Percentiles rank a stretch among this genome's conserved stretches.
phyloP scores from a whole-genome alignment of 2,329 filamentous ascomycete species.

The Pseudogymnoascus sp. region DNA sequence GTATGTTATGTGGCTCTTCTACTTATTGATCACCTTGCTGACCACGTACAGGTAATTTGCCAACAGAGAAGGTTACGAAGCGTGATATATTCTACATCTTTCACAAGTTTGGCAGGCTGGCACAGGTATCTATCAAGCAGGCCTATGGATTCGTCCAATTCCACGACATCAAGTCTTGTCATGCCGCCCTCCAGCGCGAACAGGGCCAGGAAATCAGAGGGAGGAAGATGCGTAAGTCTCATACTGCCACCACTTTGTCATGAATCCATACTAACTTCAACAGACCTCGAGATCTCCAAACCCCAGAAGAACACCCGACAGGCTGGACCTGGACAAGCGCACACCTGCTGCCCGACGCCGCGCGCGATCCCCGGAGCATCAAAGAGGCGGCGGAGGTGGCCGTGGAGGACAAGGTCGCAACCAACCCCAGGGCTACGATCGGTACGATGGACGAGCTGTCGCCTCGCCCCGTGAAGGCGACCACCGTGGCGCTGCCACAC shows the following conservation, averaged over 20 bases:
- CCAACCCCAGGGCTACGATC: conserved; percentile 26
- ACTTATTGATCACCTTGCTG: background rate
- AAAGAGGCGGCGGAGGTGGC: conserved; percentile 33
- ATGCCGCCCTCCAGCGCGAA: conserved; percentile 66
- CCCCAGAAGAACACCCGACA: conserved; percentile 73
- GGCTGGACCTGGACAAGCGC: conserved; percentile 22
- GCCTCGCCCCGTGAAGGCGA: conserved; percentile 24
- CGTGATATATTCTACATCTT: conserved; percentile 90
- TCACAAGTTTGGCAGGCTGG: conserved; percentile 74
- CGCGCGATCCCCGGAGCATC: conserved; percentile 58
- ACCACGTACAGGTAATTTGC: conserved; percentile 66
- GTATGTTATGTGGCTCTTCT: conserved; percentile 40
- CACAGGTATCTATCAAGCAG: conserved; percentile 93
- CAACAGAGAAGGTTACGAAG: conserved; percentile 88
- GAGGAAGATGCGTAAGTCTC: conserved; percentile 80
- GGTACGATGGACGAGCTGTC: conserved; percentile 33
- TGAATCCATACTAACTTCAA: conserved; percentile 26
- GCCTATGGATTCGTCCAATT: conserved; percentile 98
- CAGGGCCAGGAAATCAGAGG: conserved; percentile 78
- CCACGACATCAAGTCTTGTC: conserved; percentile 67
- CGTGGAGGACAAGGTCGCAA: conserved; percentile 32
- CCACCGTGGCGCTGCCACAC: conserved; percentile 40
- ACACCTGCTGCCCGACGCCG: conserved; percentile 37
- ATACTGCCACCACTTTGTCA: conserved; percentile 1
- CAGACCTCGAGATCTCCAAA: conserved; percentile 86